Base-by-base conservation (phyloP, 495 filamentous ascomycete genomes). In the Aspergillus sclerotiicarbonarius region DNA sequence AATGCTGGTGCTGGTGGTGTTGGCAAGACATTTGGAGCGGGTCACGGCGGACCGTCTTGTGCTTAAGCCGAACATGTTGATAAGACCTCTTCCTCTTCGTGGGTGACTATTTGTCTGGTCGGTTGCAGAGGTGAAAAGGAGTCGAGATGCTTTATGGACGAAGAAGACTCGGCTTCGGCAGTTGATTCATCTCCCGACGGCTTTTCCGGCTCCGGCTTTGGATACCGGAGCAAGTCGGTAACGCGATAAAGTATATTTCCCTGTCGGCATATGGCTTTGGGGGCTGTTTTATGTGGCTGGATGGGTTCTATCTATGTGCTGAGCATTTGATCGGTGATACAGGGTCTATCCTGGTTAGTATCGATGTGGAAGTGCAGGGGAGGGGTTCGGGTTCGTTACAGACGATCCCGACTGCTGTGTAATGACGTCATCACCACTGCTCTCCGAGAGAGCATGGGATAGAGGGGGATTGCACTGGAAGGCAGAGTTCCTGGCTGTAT, bases 161-260 rank as follows among this genome's bases (percentile, higher is more conserved):
- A 57, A 4, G 10, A 39, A 51, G 47, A 30, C 51, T 54, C 50
- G 54, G 51, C 39, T 44, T 54, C 30, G 32, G 47, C 47, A 30
- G 46, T n/a, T 16, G 12, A 15, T 41, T 41, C 37, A n/a, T 41
- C 21, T 53, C 48, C 52, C 56, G 60, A 51, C n/a, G 47, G 47
- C 16, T 44, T 33, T 51, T 51, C 39, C 62, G 44, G 53, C 43
- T 56, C 60, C 57, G 57, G 57, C 57, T 57, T 60, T 37, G 48
- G 18, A 45, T 31, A 13, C 54, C 62, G 62, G 62, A 55, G 59
- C 57, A 64, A 64, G 49, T 60, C 62, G 62, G 61, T 53, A 55
- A 33, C 12, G 19, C 45, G 50, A 51, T 50, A 51, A 58, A 57
- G 57, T 51, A 47, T 39, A 35, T 58, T 60, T 46, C 57, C 57